Evolutionary conservation across 306 rosid species (phyloP), one percentile per base, ranked within the genome.

Genomic region (Cyamopsis tetragonoloba): DNA sequence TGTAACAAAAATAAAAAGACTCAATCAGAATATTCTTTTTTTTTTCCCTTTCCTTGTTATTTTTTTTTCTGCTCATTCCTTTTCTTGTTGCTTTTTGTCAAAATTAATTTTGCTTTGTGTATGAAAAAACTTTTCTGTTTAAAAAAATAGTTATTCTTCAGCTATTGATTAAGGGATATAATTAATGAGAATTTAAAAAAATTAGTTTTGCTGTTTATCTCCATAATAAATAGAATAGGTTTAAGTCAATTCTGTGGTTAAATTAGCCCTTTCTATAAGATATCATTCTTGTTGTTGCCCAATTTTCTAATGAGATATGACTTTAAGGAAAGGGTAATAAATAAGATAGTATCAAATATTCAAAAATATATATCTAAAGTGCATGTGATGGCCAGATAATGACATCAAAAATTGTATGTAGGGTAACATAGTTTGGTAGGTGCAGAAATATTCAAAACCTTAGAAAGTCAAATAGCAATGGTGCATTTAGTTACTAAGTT

Each of bases 291-390:
- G 12, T 9, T 62, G 3, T 50, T 30, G 22, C 35, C 6, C 43
- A 53, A 34, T 19, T 41, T 62, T 62, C 19, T 4, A 9, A 8
- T 13, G 23, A 50, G 54, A 35, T 4, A 19, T 41, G n/a, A 43
- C 34, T 12, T 11, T n/a, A 7, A 41, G 19, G 26, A 54, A 32
- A 65, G 41, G 13, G 41, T 17, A 55, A 54, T n/a, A n/a, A n/a
- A n/a, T n/a, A n/a, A n/a, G n/a, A n/a, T n/a, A n/a, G n/a, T n/a
- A 67, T 74, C 73, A 65, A 65, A 67, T 71, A 10, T 44, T 50
- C 43, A 22, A 49, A 54, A 24, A 68, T 66, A 17, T 62, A 74
- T 49, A 27, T 51, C 15, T 54, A 50, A 6, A 0, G 24, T 31
- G 35, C 67, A 20, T 62, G 70, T 24, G 24, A 51, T 38, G 35